Conservation (phyloP, 805 yeast species). For the Sugiyamaella chiloensis region DNA sequence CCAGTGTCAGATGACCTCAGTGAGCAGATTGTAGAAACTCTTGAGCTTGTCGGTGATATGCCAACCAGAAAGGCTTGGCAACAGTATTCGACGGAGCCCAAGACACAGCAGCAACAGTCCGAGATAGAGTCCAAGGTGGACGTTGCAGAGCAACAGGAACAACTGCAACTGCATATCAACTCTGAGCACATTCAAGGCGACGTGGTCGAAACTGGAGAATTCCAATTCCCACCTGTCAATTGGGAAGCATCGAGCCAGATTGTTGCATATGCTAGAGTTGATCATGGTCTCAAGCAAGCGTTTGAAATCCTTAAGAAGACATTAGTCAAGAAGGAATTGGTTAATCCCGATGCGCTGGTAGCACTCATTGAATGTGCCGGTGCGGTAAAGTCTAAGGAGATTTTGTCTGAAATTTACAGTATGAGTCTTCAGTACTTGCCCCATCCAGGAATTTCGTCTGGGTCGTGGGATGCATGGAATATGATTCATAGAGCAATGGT, state of each 20-base stretch:
- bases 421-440: constrained; percentile 20
- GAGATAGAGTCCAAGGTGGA: background rate
- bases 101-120: background rate
- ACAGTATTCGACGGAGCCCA: background rate
- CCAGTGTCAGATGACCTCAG: constrained; percentile 3
- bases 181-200: background rate
- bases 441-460: constrained; percentile 20
- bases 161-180: constrained; percentile 1
- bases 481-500: constrained; percentile 30
- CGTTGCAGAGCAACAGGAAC: background rate
- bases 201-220: no score
- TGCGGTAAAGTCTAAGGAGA: background rate
- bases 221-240: constrained; percentile 12
- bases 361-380: constrained; percentile 22
- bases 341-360: constrained; percentile 22
- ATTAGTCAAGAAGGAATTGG: constrained; percentile 7
- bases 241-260: constrained; percentile 18
- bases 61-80: constrained; percentile 8
- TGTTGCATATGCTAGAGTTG: constrained; percentile 19
- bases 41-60: constrained; percentile 8
- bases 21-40: constrained; percentile 10
- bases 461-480: constrained; percentile 29
- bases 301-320: constrained; percentile 18
- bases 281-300: constrained; percentile 18
- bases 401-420: constrained; percentile 14